Evolutionary conservation across 768 basidiomycete genomes (phyloP).

Genomic region (Tephrocybe sp.): DNA sequence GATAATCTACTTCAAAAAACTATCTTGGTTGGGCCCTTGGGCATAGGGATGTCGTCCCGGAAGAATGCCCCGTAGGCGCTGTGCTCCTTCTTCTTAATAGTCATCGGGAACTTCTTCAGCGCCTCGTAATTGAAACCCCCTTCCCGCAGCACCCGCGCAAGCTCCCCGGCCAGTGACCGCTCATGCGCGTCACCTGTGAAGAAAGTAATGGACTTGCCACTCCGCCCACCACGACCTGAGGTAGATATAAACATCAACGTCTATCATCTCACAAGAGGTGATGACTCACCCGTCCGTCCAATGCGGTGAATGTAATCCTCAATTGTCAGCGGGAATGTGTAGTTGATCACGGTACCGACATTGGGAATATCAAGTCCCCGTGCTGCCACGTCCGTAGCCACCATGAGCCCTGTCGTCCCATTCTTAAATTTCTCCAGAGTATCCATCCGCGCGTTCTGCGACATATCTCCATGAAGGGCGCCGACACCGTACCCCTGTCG

Average conservation of each 20-base stretch:
- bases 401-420: slow-evolving; percentile 77
- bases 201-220: slow-evolving; percentile 92
- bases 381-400: slow-evolving; percentile 97
- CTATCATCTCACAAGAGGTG: slow-evolving; percentile 1
- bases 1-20: slow-evolving; percentile 45
- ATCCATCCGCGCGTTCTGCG: slow-evolving; percentile 79
- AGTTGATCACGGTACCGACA: slow-evolving; percentile 92
- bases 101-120: slow-evolving; percentile 88
- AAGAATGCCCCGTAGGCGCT: slow-evolving; percentile 87
- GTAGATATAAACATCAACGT: slow-evolving; percentile 19
- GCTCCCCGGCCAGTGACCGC: slow-evolving; percentile 83
- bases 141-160: slow-evolving; percentile 87
- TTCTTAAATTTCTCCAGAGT: slow-evolving; percentile 84
- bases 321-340: slow-evolving; percentile 96
- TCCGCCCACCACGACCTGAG: slow-evolving; percentile 83
- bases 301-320: slow-evolving; percentile 93
- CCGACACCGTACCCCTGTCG: slow-evolving; percentile 75
- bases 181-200: slow-evolving; percentile 93
- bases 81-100: slow-evolving; percentile 96
- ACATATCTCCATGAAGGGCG: slow-evolving; percentile 89
- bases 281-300: slow-evolving; percentile 72
- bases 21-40: slow-evolving; percentile 72
- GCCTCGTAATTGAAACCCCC: slow-evolving; percentile 77
- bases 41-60: slow-evolving; percentile 60
- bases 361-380: slow-evolving; percentile 97